Evolutionary conservation across 2,329 filamentous ascomycete species (phyloP).

Genomic region (Aspergillus candidus): DNA sequence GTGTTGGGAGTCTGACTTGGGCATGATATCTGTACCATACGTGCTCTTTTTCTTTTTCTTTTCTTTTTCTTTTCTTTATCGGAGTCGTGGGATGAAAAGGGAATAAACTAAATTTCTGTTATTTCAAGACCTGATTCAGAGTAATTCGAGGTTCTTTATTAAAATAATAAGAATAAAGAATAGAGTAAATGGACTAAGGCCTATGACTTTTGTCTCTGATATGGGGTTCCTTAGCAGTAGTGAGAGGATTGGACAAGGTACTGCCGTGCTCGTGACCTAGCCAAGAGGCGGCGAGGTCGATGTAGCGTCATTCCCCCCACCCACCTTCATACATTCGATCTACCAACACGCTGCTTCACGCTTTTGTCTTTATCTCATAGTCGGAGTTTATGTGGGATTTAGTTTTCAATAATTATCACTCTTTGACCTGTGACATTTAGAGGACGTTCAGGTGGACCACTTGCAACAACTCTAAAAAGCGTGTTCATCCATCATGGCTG

Average conservation of each 20-base stretch:
- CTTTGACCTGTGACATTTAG: too few species aligned
- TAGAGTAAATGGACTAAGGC: too few species aligned
- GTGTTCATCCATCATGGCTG: slow-evolving; percentile 27
- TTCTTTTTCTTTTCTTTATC: slow-evolving; percentile 21
- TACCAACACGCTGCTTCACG: too few species aligned
- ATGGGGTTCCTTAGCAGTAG: too few species aligned
- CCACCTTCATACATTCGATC: neutral
- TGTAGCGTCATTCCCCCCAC: neutral
- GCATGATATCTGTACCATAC: slow-evolving; percentile 38
- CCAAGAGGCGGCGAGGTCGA: too few species aligned
- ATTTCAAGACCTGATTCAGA: slow-evolving; percentile 3
- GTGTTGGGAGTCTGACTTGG: slow-evolving; percentile 9
- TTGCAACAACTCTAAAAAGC: neutral
- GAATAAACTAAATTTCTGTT: slow-evolving; percentile 24
- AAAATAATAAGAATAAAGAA: too few species aligned
- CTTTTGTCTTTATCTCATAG: too few species aligned
- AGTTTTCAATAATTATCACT: too few species aligned
- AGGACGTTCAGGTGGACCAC: neutral
- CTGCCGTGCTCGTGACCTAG: too few species aligned
- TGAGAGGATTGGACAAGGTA: neutral
- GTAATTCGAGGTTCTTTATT: too few species aligned
- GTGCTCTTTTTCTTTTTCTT: slow-evolving; percentile 16
- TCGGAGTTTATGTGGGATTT: too few species aligned
- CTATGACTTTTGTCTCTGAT: too few species aligned
- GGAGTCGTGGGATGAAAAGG: slow-evolving; percentile 39